Conservation (phyloP, 2,329 filamentous ascomycete species). For the Didymellaceae sp. region DNA sequence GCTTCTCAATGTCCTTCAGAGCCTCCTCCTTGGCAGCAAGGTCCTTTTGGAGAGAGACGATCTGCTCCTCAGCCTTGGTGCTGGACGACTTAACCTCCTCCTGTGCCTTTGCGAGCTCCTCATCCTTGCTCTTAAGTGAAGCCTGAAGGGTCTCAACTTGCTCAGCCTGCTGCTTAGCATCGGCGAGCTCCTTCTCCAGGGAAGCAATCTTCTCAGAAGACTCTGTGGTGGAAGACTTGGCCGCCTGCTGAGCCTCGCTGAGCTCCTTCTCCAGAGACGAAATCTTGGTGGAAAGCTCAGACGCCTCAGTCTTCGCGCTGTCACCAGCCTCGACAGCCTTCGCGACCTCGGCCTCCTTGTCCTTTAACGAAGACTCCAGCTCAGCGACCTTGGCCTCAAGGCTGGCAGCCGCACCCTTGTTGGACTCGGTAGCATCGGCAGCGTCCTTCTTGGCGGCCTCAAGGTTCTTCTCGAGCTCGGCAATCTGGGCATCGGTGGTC, state of each 20-base stretch:
- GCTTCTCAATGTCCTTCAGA: constrained; percentile 21
- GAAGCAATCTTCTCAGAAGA: constrained; percentile 34
- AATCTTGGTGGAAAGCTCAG: constrained; percentile 13
- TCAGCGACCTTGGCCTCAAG: constrained; percentile 25
- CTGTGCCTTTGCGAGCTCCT: constrained; percentile 21
- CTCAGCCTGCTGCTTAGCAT: constrained; percentile 20
- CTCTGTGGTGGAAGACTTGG: constrained; percentile 28
- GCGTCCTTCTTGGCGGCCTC: constrained; percentile 23
- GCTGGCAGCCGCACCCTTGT: constrained; percentile 26
- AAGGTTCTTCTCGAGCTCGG: constrained; percentile 31
- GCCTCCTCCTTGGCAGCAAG: constrained; percentile 28
- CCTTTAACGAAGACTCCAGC: constrained; percentile 31
- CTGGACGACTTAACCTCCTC: constrained; percentile 29
- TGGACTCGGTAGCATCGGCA: constrained; percentile 22
- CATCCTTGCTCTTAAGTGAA: constrained; percentile 18
- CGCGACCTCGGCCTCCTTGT: constrained; percentile 30
- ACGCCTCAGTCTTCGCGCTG: constrained; percentile 54
- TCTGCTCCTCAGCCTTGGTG: constrained; percentile 30
- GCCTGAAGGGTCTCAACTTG: constrained; percentile 8
- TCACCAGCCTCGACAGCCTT: constrained; percentile 22
- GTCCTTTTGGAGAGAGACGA: constrained; percentile 37
- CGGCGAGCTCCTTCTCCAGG: constrained; percentile 23
- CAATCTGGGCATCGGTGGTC: constrained; percentile 27
- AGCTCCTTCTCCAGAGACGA: constrained; percentile 21
- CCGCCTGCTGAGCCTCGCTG: constrained; percentile 18